These are phyloP conservation scores for Rhodotorula sp. DNA, from an alignment of 1,284 basidiomycete genomes.

Conservation along the genomic window DNA sequence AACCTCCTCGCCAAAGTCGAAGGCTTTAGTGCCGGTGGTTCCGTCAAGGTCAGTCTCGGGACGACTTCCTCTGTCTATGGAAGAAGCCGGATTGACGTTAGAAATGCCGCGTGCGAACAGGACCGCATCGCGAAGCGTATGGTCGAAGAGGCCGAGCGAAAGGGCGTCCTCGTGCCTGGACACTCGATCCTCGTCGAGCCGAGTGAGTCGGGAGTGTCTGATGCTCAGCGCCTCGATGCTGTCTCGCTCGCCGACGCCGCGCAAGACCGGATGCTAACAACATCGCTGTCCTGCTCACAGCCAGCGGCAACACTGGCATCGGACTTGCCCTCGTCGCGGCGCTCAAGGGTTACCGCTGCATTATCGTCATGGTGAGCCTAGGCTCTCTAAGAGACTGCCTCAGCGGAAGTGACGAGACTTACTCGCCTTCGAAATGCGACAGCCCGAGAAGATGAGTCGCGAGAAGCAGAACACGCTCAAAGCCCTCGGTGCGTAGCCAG, in stretches of 20 bases:
- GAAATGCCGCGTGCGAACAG: not conserved
- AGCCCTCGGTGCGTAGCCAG: slow-evolving; percentile 56
- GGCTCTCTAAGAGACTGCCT: not conserved
- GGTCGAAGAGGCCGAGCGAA: slow-evolving; percentile 85
- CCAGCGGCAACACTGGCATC: slow-evolving; percentile 61
- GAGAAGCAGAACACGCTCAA: slow-evolving; percentile 92
- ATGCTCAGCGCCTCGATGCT: not conserved
- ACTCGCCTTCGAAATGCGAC: not conserved
- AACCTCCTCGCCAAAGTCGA: slow-evolving; percentile 89
- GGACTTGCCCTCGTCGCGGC: slow-evolving; percentile 88
- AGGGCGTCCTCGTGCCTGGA: slow-evolving; percentile 80
- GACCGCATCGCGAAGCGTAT: slow-evolving; percentile 68
- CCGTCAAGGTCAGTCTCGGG: slow-evolving; percentile 77
- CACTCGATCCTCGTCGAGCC: slow-evolving; percentile 92
- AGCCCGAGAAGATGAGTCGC: slow-evolving; percentile 90
- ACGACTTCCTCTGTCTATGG: not conserved
- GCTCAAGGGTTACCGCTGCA: slow-evolving; percentile 72
- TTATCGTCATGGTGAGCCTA: slow-evolving; percentile 69
- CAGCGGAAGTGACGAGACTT: not conserved
- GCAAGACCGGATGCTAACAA: no score
- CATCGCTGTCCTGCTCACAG: slow-evolving; percentile 13
- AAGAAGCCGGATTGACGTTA: not conserved
- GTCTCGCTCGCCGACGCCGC: no score
- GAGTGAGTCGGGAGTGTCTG: slow-evolving; percentile 34
- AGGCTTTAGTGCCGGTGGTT: slow-evolving; percentile 86